phyloP scores from a whole-genome alignment of 148 eudicot genomes.

The Agrostemma githago region DNA sequence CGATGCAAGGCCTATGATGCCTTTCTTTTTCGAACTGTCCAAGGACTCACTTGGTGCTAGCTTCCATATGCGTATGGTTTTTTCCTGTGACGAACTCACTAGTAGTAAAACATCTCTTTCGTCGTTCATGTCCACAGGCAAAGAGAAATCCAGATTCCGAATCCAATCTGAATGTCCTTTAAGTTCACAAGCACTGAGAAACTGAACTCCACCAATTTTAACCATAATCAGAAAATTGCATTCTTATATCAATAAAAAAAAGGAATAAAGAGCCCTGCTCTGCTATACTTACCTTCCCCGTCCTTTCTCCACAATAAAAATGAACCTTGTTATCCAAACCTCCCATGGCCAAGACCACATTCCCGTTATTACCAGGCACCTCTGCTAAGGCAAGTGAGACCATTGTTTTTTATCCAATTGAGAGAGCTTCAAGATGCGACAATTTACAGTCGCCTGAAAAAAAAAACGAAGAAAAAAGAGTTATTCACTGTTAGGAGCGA shows the following conservation, averaged over 20 bases:
- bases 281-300: slow-evolving; percentile 60
- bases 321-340: slow-evolving; percentile 93
- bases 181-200: slow-evolving; percentile 77
- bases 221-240: slow-evolving; percentile 19
- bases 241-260: neutral
- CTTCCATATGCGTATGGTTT: slow-evolving; percentile 82
- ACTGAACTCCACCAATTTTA: slow-evolving; percentile 40
- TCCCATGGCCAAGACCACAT: slow-evolving; percentile 75
- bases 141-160: slow-evolving; percentile 81
- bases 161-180: slow-evolving; percentile 99
- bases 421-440: slow-evolving; percentile 53
- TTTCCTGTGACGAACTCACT: slow-evolving; percentile 90
- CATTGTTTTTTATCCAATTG: slow-evolving; percentile 78
- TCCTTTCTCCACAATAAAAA: slow-evolving; percentile 68
- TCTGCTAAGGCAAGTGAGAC: slow-evolving; percentile 80
- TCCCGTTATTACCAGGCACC: slow-evolving; percentile 56
- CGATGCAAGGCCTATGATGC: slow-evolving; percentile 57
- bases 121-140: slow-evolving; percentile 54
- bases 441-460: slow-evolving; percentile 64
- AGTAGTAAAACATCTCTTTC: slow-evolving; percentile 48
- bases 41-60: slow-evolving; percentile 41
- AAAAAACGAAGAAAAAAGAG: slow-evolving; percentile 5
- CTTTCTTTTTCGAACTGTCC: slow-evolving; percentile 33
- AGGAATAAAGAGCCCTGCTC: neutral
- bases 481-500: slow-evolving; percentile 2